Base-by-base conservation (phyloP, 2,329 filamentous ascomycete species). In the Arthrobotrys iridis region DNA sequence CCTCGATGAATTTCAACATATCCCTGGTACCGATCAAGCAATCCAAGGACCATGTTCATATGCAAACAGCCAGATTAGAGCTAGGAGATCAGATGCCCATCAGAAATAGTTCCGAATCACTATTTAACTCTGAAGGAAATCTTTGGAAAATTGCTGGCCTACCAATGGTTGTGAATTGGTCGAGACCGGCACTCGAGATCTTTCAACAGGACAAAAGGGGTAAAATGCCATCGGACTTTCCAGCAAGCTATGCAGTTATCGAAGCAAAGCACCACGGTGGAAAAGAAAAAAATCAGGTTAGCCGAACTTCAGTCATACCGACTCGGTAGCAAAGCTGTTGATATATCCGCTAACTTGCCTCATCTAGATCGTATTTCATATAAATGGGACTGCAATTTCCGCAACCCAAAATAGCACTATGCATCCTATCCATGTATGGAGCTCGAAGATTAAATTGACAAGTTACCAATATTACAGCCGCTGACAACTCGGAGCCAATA, bases 351-450 rank as follows among this genome's bases (percentile, higher is more conserved):
- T n/a, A n/a, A n/a, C n/a, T n/a, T n/a, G n/a, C n/a, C n/a, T n/a
- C n/a, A n/a, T n/a, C n/a, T 30, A 67, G 63, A 18, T 59, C 6
- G 13, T 67, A n/a, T 67, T 67, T 8, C 40, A 58, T 22, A 67
- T 67, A 22, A 67, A 48, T 13, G 63, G 63, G 3, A 67, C 50
- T 2, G 24, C 3, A 5, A 22, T 3, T 3, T 15, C 3, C 3
- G 22, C 20, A 18, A 15, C 10, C 4, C 1, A 7, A 15, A 11
- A 37, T 1, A 13, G 50, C 1, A 26, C 33, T n/a, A 67, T 57
- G 48, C 63, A 67, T 30, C 63, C 63, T 1, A 67, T 67, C 18
- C 63, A 67, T 48, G 63, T 67, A 52, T 26, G 18, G 3, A 10
- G n/a, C 20, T 11, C 7, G 11, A 28, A 63, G n/a, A n/a, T n/a